Evolutionary conservation across 2,329 filamentous ascomycete genomes (phyloP).

Genomic region (Teratosphaeria nubilosa): DNA sequence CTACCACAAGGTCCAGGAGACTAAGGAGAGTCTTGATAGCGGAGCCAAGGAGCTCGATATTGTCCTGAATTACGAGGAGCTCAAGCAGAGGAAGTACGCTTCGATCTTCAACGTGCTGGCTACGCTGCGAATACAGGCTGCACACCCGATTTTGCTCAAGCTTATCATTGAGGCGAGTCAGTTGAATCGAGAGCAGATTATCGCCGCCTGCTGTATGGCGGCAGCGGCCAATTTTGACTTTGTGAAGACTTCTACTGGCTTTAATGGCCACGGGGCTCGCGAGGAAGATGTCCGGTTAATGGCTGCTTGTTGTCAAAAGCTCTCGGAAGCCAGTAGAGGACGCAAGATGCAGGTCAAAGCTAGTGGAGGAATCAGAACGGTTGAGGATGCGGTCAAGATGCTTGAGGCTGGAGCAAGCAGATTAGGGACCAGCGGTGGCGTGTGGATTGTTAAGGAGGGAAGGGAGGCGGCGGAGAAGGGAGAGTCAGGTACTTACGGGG

Average conservation of each 20-base stretch:
- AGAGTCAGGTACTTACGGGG: slow-evolving; percentile 4
- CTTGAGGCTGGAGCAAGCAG: slow-evolving; percentile 46
- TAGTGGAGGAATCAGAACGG: slow-evolving; percentile 45
- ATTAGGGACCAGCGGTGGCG: slow-evolving; percentile 46
- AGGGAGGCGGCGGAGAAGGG: slow-evolving; percentile 14
- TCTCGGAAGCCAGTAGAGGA: slow-evolving; percentile 23
- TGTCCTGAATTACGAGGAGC: slow-evolving; percentile 45
- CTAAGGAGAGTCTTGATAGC: slow-evolving; percentile 36
- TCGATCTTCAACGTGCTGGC: slow-evolving; percentile 44
- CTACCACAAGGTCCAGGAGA: slow-evolving; percentile 41
- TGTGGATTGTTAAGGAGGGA: slow-evolving; percentile 45
- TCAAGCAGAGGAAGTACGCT: slow-evolving; percentile 33
- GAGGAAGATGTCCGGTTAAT: slow-evolving; percentile 45
- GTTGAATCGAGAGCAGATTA: slow-evolving; percentile 38
- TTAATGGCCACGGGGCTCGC: slow-evolving; percentile 45
- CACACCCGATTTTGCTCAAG: slow-evolving; percentile 36
- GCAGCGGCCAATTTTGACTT: slow-evolving; percentile 46
- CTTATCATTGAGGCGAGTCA: slow-evolving; percentile 51
- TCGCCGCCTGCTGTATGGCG: slow-evolving; percentile 44
- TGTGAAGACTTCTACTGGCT: slow-evolving; percentile 53
- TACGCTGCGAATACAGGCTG: slow-evolving; percentile 40
- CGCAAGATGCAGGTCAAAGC: slow-evolving; percentile 46
- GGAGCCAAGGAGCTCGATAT: slow-evolving; percentile 50
- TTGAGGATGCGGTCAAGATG: slow-evolving; percentile 44
- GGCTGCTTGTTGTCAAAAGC: slow-evolving; percentile 36